Evolutionary conservation across 768 basidiomycete genomes (phyloP).

Genomic region (Pulveroboletus ravenelii): DNA sequence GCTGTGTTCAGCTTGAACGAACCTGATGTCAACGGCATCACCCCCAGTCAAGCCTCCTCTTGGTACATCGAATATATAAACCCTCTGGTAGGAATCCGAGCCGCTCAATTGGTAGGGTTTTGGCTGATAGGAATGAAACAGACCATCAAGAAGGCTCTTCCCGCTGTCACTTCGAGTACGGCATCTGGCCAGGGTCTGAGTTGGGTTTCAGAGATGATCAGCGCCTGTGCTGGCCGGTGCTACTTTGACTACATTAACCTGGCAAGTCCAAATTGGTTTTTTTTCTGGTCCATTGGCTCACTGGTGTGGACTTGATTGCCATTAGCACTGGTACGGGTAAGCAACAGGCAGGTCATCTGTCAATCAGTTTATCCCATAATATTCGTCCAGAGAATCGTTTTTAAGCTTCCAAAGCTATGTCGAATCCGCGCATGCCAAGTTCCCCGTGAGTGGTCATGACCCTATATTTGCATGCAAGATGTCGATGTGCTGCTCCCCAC

Average conservation of each 20-base stretch:
- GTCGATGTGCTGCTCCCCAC: background rate
- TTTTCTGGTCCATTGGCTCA: background rate
- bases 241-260: constrained; percentile 35
- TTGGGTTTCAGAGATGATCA: constrained; percentile 34
- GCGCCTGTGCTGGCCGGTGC: constrained; percentile 33
- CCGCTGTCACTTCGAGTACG: constrained; percentile 33
- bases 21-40: constrained; percentile 31
- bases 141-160: constrained; percentile 37
- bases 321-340: constrained; percentile 30
- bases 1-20: constrained; percentile 36
- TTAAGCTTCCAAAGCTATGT: constrained; percentile 25
- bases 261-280: constrained; percentile 9
- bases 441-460: constrained; percentile 20
- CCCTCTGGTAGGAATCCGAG: constrained; percentile 26
- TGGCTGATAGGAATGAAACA: constrained; percentile 5
- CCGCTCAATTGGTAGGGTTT: background rate
- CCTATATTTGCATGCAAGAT: background rate
- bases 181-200: constrained; percentile 30
- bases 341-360: background rate
- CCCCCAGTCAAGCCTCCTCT: constrained; percentile 27
- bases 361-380: background rate
- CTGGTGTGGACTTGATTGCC: background rate
- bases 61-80: constrained; percentile 37
- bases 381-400: constrained; percentile 20
- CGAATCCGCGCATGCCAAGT: constrained; percentile 23